Evolutionary conservation across 192 early-diverging fungal genomes (phyloP), one percentile per base, ranked within the genome.

Genomic region (Geosiphon pyriformis): DNA sequence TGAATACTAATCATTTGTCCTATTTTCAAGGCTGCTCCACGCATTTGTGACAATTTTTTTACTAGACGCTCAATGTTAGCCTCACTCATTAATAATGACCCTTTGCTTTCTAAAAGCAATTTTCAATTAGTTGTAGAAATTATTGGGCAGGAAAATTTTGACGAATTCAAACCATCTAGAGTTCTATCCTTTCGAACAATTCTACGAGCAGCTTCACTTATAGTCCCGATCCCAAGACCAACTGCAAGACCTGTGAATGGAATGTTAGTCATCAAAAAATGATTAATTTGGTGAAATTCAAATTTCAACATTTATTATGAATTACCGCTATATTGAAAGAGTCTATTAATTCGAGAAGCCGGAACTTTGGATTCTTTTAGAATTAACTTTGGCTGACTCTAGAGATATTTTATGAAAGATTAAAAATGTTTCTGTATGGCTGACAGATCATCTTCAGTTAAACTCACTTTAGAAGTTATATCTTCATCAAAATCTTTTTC

Each of bases 1-100:
- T 98, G 96, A 67, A 98, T 98, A 70, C 89, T 92, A 1, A 98
- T 71, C 94, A 98, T 97, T 73, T 98, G 96, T 3, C 94, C 96
- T 34, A 98, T 82, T 69, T 98, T 98, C 17, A 98, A 76, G 4
- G 96, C 96, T 0, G 96, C 96, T 1, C 96, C 96, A 35, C 96
- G 87, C 94, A 99, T 97, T 34, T 80, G 80, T 0, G 92, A 87
- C 18, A 99, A 80, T 60, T 91, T 90, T 46, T 74, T 80, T 4
- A 96, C 94, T 12, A 99, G 76, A 3, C 88, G 84, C 66, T 99
- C 91, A 33, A 96, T 81, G 71, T 95, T 99, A 0, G 78, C 77
- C 11, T 80, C 80, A 54, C 77, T 90, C 37, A 98, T 66, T 67
- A 92, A 81, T 3, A 80, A 62, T 1, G 87, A 86, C 4, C 83